Evolutionary conservation across 2,329 filamentous ascomycete species (phyloP).

Genomic region (Penicillium sp.): DNA sequence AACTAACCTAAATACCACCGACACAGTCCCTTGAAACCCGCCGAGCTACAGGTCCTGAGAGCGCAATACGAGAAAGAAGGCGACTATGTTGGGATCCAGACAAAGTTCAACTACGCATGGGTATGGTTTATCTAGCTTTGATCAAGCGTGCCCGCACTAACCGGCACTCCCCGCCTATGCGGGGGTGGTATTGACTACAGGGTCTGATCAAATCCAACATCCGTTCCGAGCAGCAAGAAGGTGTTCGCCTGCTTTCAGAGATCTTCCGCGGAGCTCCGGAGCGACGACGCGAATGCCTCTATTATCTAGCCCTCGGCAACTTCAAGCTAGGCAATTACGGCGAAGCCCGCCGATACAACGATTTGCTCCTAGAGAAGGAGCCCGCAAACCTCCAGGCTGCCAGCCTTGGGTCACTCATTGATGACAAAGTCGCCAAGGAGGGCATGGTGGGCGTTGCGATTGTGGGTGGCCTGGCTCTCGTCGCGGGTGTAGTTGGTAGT

Average conservation of each 20-base stretch:
- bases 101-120: slow-evolving; percentile 99
- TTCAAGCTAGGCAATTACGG: slow-evolving; percentile 98
- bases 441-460: slow-evolving; percentile 93
- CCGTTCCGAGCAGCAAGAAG: slow-evolving; percentile 86
- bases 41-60: slow-evolving; percentile 88
- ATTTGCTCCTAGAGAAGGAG: slow-evolving; percentile 85
- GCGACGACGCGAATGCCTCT: slow-evolving; percentile 93
- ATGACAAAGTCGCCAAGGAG: slow-evolving; percentile 94
- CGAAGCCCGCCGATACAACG: slow-evolving; percentile 92
- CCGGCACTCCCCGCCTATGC: slow-evolving; percentile 10
- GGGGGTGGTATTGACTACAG: slow-evolving; percentile 44
- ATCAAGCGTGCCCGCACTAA: neutral
- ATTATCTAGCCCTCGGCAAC: slow-evolving; percentile 95
- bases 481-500: slow-evolving; percentile 87
- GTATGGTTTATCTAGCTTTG: slow-evolving; percentile 50
- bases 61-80: slow-evolving; percentile 97
- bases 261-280: slow-evolving; percentile 94
- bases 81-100: slow-evolving; percentile 93
- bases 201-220: slow-evolving; percentile 90
- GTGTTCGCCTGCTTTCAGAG: slow-evolving; percentile 87
- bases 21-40: slow-evolving; percentile 80
- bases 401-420: slow-evolving; percentile 82
- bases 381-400: slow-evolving; percentile 85
- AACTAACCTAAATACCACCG: slow-evolving; percentile 11
- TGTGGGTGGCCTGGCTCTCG: slow-evolving; percentile 86